Evolutionary conservation across 768 basidiomycete species (phyloP), one percentile per base, ranked within the genome.

Genomic region (Calocera viscosa): DNA sequence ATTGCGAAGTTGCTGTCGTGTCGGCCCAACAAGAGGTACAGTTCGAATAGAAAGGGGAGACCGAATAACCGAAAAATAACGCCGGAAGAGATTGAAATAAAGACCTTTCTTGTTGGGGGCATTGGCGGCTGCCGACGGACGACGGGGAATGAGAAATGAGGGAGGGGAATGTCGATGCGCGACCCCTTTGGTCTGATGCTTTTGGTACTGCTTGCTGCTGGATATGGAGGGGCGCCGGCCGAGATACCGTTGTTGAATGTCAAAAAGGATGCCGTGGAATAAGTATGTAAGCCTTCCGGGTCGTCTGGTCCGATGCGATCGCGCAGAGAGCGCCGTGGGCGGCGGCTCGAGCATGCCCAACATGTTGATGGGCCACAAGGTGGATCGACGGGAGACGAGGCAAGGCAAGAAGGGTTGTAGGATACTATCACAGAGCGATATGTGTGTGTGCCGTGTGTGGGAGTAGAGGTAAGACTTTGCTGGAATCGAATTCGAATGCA

Each of bases 121-220:
- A 30, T 60, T 26, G 53, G 53, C 30, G 53, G 53, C 53, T 26
- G 11, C 53, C 53, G 53, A 60, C 53, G 53, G 14, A 60, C 53
- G 53, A 60, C 53, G 26, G 53, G 14, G 11, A 60, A 60, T 60
- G 53, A 60, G 10, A 5, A 30, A 60, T 60, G 53, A 60, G 53
- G 5, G 53, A 60, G 30, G 43, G 53, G 53, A 60, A 60, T 60
- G 53, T 60, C 53, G 53, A 60, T 60, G 53, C 26, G 53, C 53
- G 53, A 60, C 53, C 53, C 53, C 53, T 60, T 60, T 26, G 24
- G 24, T 47, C 14, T 26, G 30, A 28, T 60, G 53, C 53, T 60
- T 60, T 60, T 60, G 53, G 53, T 60, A 60, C 53, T 60, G 53
- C 53, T 60, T 60, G 53, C 53, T 60, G 53, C 53, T 60, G 53